A percentile compares a stretch with the other conserved stretches of the same genome.
Conservation (phyloP, 2,329 filamentous ascomycete species). For the Huntiella bhutanensis region DNA sequence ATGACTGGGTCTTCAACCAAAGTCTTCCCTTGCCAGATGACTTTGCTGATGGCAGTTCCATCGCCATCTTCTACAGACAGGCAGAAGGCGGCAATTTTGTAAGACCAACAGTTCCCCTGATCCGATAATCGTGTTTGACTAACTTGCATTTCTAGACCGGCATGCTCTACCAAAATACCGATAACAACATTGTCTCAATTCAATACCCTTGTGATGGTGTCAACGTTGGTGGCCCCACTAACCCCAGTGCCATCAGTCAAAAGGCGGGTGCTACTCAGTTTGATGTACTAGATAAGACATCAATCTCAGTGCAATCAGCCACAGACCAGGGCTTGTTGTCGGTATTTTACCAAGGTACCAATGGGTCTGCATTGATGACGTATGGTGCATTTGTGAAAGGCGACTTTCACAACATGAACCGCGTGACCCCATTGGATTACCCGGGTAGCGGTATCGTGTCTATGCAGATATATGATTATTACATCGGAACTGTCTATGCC, state of each 20-base stretch:
- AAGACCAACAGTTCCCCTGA: background rate
- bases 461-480: background rate
- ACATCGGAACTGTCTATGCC: background rate
- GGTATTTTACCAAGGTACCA: background rate
- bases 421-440: background rate
- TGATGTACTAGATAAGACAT: background rate
- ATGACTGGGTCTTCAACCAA: background rate
- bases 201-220: background rate
- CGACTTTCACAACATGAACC: background rate
- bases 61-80: background rate
- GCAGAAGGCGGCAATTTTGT: background rate
- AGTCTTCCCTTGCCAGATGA: background rate
- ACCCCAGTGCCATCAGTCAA: background rate
- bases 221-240: background rate
- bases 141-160: background rate
- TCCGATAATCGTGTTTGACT: background rate
- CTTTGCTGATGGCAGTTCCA: background rate
- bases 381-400: background rate
- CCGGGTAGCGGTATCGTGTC: background rate
- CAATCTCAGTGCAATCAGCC: background rate
- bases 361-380: background rate
- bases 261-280: background rate
- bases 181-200: background rate
- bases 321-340: background rate
- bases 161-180: background rate